Evolutionary conservation across 257 asterid species (phyloP), one percentile per base, ranked within the genome.

Genomic region (Primulina eburnea): DNA sequence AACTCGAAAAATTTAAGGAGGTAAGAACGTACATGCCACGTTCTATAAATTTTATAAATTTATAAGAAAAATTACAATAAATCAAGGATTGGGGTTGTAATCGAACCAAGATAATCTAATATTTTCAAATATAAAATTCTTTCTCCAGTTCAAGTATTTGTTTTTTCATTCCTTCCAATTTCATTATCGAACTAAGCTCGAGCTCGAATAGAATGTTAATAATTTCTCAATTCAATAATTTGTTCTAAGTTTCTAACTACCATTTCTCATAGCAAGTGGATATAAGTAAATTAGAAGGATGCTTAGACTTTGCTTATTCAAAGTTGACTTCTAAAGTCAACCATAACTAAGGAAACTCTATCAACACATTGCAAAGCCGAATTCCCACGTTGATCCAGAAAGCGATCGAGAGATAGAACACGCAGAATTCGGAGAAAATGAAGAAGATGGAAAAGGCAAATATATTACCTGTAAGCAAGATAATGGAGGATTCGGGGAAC

Each of bases 391-490:
- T 47, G 24, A 62, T 56, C 66, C 61, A 66, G 61, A 57, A 58
- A 65, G 34, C 63, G 75, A 75, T 28, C 72, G 21, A 10, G 6
- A 12, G 10, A n/a, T 11, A 20, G 29, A 64, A 5, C 3, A 11
- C 12, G 3, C 11, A 0, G 50, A 28, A 47, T n/a, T 21, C 1
- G 14, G 7, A 28, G 18, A 18, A 56, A 16, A 56, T 0, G 6
- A 56, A 26, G 11, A 12, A 2, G 3, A 43, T 4, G 4, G 30
- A 3, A 35, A 55, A n/a, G 55, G 52, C 55, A 47, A 11, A 26
- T 3, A 47, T 21, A 52, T 73, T 83, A 93, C 99, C 97, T 3
- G 95, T 93, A 14, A 93, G 96, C 97, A 89, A 82, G 77, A 90
- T 78, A 73, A 93, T 86, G 20, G 96, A 90, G 30, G 96, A 82